A percentile compares a stretch with the other conserved stretches of the same genome.
phyloP scores from a whole-genome alignment of 2,329 filamentous ascomycete species.

The Trichoderma asperellum region DNA sequence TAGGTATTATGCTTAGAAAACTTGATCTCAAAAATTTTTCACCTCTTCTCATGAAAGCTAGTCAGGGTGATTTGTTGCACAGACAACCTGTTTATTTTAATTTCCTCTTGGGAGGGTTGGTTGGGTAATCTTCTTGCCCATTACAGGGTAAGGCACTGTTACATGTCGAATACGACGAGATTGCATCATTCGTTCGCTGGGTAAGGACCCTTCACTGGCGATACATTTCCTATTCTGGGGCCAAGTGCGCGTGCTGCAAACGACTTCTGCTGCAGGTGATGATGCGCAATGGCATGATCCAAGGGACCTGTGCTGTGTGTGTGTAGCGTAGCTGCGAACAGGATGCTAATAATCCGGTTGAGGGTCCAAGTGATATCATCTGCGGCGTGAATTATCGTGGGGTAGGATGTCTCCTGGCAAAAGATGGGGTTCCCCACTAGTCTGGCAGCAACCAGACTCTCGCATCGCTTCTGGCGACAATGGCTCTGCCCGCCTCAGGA shows the following conservation, averaged over 20 bases:
- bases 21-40: not conserved
- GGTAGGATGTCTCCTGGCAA: constrained; percentile 5
- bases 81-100: not conserved
- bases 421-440: not conserved
- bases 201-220: not conserved
- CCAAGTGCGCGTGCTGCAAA: not conserved
- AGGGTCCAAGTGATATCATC: constrained; percentile 22
- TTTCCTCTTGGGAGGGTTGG: not conserved
- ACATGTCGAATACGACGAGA: not conserved
- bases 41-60: not conserved
- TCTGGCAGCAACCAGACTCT: not conserved
- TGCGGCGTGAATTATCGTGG: constrained; percentile 22
- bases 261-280: constrained; percentile 12
- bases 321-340: not conserved
- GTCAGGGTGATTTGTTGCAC: not conserved
- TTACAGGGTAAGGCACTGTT: constrained; percentile 6
- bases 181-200: constrained; percentile 4
- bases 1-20: not conserved
- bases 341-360: not conserved
- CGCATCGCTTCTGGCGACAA: not conserved
- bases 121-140: not conserved
- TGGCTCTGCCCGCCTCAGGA: not conserved
- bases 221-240: not conserved
- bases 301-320: not conserved
- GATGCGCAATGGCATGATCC: not conserved